Evolutionary conservation across 1,284 basidiomycete genomes (phyloP), one percentile per base, ranked within the genome.

Genomic region (Serendipita sp.): DNA sequence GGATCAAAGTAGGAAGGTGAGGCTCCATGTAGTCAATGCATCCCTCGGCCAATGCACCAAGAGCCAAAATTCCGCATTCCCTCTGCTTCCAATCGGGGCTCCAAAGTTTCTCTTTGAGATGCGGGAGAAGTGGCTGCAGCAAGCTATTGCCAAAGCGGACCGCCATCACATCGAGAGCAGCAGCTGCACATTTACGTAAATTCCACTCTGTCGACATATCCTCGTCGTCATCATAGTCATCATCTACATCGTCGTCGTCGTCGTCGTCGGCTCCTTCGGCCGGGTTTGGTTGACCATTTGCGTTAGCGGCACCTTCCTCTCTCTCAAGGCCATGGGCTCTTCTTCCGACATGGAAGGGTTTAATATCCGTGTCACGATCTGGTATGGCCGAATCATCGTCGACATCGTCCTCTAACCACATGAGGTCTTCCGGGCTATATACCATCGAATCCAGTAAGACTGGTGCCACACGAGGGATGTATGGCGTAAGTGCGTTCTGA

Each of bases 161-260:
- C 1, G 94, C 93, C 67, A 99, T 84, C 17, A 99, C 95, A 73
- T 99, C 96, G 64, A 99, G 79, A 1, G 96, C 96, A 0, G 96
- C 96, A 0, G 96, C 96, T 1, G 93, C 93, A 72, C 96, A 99
- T 76, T 99, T 99, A 67, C 96, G 82, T 66, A 99, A 77, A 74
- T 99, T 99, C 96, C 96, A 99, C 73, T 98, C 93, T 6, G 93
- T 94, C n/a, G 90, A 87, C 77, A 91, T 90, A 70, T 98, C 95
- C 67, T 99, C 95, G 6, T 93, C 93, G 68, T 94, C 93, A 65
- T 94, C 91, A 44, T 93, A 90, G 63, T 91, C 88, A 66, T 95
- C 89, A 61, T 88, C 81, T 67, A 92, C 83, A 64, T 93, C 87
- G 65, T 93, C 87, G 22, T 87, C 85, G 6, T 93, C 89, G 1